Conservation (phyloP, 2,329 filamentous ascomycete genomes). For the Cephalotrichum gorgonifer region DNA sequence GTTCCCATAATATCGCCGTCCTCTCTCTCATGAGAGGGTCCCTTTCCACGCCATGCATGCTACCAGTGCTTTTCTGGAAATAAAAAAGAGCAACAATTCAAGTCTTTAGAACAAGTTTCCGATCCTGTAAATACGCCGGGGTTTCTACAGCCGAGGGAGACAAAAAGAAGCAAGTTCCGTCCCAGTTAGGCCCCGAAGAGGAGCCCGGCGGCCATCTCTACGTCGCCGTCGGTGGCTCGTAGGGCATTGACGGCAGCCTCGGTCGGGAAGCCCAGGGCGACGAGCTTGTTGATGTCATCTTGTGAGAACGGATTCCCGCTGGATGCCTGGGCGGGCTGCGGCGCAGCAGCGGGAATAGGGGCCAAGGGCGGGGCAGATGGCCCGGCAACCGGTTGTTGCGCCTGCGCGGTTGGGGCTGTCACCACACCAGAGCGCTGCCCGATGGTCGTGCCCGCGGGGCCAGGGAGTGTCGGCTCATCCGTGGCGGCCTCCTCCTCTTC, state of each 20-base stretch:
- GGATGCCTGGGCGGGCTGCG: slow-evolving; percentile 14
- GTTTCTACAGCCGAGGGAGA: not conserved
- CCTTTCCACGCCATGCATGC: slow-evolving; percentile 5
- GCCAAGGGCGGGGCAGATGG: slow-evolving; percentile 13
- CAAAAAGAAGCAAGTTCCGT: not conserved
- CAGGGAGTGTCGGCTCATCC: slow-evolving; percentile 73
- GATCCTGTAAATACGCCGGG: not conserved
- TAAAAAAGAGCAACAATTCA: not conserved
- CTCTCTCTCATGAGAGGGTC: not conserved
- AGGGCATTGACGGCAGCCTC: slow-evolving; percentile 71
- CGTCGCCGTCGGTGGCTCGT: slow-evolving; percentile 72
- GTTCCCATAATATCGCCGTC: not conserved
- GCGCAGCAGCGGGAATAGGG: slow-evolving; percentile 15
- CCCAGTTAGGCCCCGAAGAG: slow-evolving; percentile 45
- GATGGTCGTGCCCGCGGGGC: slow-evolving; percentile 81
- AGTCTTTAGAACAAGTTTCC: slow-evolving; percentile 7
- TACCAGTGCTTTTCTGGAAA: not conserved
- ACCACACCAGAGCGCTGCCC: slow-evolving; percentile 75
- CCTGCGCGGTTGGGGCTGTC: slow-evolving; percentile 39
- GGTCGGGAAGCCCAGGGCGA: slow-evolving; percentile 66
- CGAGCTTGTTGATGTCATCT: slow-evolving; percentile 64
- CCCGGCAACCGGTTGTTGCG: slow-evolving; percentile 11
- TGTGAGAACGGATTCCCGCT: slow-evolving; percentile 31
- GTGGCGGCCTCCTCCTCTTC: slow-evolving; percentile 62
- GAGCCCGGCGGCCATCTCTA: slow-evolving; percentile 78